Base-by-base conservation (phyloP, 1,284 basidiomycete genomes). In the Peniophora sp. region DNA sequence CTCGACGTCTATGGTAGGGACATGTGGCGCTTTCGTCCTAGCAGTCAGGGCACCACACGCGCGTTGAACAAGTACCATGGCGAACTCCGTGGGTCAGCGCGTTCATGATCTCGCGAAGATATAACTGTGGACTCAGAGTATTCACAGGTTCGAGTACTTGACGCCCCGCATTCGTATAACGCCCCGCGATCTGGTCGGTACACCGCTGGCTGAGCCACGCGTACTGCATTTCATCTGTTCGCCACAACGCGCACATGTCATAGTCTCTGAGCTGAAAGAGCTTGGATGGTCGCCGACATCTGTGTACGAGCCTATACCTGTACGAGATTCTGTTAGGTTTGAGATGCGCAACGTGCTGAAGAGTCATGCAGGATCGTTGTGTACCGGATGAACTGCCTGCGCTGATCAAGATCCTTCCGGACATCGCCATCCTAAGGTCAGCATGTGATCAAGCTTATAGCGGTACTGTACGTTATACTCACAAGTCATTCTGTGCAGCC, bases 221-320 rank as follows among this genome's bases (percentile, higher is more conserved):
- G 78, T 75, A 49, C 64, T 97, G 17, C 94, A 97, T 65, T 91
- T 95, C 57, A 86, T 95, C 16, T 96, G 92, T 63, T 89, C 88
- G 6, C 88, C 89, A 0, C 65, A 73, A 0, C 77, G 94, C 51
- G 91, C 91, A 1, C 63, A 69, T 5, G 70, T 70, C 1, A 87
- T 96, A 50, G 69, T 88, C 56, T 72, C 77, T 47, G 83, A 93
- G 63, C 73, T 86, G 8, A 64, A 72, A 11, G 61, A 69, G 32
- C 65, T 83, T 2, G 59, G 61, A n/a, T 89, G 88, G 87, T 62
- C 67, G 16, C 82, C 86, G 2, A 69, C 71, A 35, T 74, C 84
- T 11, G 79, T 94, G 25, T 96, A 85, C 65, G 92, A 96, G 65
- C 93, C 92, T 2, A 85, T 94, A 60, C 89, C 88, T 48, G 89